Evolutionary conservation across 345 rosid species (phyloP), one percentile per base, ranked within the genome.

Genomic region (Excoecaria cochinchinensis): DNA sequence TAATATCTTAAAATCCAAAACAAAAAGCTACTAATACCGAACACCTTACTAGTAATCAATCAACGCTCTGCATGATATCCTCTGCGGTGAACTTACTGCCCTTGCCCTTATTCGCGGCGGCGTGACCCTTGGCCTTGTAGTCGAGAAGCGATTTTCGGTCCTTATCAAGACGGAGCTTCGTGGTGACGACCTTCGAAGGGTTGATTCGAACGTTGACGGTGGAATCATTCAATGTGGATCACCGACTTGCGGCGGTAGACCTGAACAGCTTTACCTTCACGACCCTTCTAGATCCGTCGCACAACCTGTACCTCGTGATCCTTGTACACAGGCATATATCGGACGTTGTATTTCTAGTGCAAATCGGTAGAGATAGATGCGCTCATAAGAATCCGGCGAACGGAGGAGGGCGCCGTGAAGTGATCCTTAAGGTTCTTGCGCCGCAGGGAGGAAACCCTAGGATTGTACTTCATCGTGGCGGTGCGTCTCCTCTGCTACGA

Each of bases 261-360:
- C 75, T 88, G 94, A 4, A 91, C 94, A 0, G 89, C 92, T 68
- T 91, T 91, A 1, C 97, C 97, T 44, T 91, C 94, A 12, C 97
- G 91, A 12, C 97, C 97, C 70, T 90, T 91, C 87, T 78, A 91
- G 1, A 94, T 89, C 0, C 97, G 94, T 2, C 97, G 92, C 2
- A 90, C 97, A 9, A 91, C 86, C 87, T 88, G 94, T 0, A 91
- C 94, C 84, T 91, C 97, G 64, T 91, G 94, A 81, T 91, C 97
- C 71, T 91, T 91, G 59, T 92, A 91, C 9, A 90, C 83, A 24
- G 94, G 94, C 91, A 91, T 88, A 38, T 94, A 91, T 74, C 94
- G 77, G 36, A 91, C 94, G 78, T 86, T 89, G 92, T 91, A 85
- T 85, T 91, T 91, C 84, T 85, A 84, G n/a, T 94, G 92, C 8